Percentiles rank a stretch among this genome's conserved stretches.
Conservation (phyloP, 129 eudicot genomes). For the Helianthus tuberosus region DNA sequence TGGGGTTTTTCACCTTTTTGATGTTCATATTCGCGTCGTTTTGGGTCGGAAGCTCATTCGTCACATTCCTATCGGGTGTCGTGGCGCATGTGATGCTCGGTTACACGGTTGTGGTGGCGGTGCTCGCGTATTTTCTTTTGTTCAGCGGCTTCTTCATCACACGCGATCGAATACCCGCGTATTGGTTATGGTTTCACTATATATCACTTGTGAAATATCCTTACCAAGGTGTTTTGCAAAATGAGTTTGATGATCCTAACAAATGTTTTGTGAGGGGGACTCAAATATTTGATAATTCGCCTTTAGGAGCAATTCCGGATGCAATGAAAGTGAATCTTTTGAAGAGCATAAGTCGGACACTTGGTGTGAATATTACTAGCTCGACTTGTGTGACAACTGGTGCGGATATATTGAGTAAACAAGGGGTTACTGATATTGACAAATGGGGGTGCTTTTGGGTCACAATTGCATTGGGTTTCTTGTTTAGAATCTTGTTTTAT, state of each 20-base stretch:
- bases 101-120: slow-evolving; percentile 78
- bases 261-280: slow-evolving; percentile 72
- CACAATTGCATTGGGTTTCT: slow-evolving; percentile 77
- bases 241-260: slow-evolving; percentile 65
- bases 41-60: slow-evolving; percentile 97
- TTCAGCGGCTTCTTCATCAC: slow-evolving; percentile 88
- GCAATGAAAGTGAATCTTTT: slow-evolving; percentile 57
- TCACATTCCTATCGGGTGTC: slow-evolving; percentile 83
- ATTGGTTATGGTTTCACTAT: slow-evolving; percentile 98
- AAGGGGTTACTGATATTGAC: slow-evolving; percentile 68
- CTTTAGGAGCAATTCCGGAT: slow-evolving; percentile 55
- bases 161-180: slow-evolving; percentile 69
- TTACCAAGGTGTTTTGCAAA: slow-evolving; percentile 81
- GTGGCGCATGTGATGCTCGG: slow-evolving; percentile 79
- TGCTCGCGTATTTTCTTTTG: slow-evolving; percentile 70
- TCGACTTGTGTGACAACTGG: slow-evolving; percentile 76
- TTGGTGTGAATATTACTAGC: slow-evolving; percentile 64
- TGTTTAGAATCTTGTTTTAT: slow-evolving; percentile 79
- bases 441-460: slow-evolving; percentile 83
- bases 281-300: slow-evolving; percentile 80
- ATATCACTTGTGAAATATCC: slow-evolving; percentile 86
- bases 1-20: slow-evolving; percentile 65
- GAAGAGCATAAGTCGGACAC: slow-evolving; percentile 54
- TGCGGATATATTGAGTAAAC: slow-evolving; percentile 63
- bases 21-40: slow-evolving; percentile 73